A percentile compares a stretch with the other conserved stretches of the same genome.
phyloP scores from a whole-genome alignment of 2,329 filamentous ascomycete species.

The Colletotrichum caudatum region DNA sequence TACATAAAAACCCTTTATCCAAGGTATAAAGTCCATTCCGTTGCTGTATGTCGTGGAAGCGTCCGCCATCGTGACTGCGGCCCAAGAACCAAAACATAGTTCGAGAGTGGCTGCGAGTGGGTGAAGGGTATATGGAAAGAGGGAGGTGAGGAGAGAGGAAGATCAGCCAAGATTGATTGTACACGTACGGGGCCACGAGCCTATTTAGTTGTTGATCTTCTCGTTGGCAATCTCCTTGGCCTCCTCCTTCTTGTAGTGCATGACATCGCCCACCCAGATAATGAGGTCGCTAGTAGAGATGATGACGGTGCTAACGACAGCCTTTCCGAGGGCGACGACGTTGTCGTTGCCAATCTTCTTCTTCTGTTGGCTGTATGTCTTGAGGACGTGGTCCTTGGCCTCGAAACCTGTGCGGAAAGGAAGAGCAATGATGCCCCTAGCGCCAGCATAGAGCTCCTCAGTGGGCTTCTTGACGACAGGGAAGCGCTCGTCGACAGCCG shows the following conservation, averaged over 20 bases:
- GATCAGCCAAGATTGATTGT: conserved; percentile 4
- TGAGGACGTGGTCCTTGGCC: conserved; percentile 71
- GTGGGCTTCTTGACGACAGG: conserved; percentile 82
- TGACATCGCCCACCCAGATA: conserved; percentile 68
- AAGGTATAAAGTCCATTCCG: conserved; percentile 39
- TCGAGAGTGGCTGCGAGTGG: conserved; percentile 12
- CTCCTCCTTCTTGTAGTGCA: conserved; percentile 73
- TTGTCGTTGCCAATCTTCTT: conserved; percentile 75
- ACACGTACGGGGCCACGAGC: conserved; percentile 8
- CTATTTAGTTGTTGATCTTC: conserved; percentile 57
- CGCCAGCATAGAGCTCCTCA: conserved; percentile 73
- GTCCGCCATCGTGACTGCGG: conserved; percentile 34
- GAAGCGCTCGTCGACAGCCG: conserved; percentile 76
- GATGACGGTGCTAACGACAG: conserved; percentile 74
- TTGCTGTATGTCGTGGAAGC: conserved; percentile 41
- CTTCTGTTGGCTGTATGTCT: conserved; percentile 68
- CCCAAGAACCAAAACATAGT: conserved; percentile 20
- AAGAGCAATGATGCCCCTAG: conserved; percentile 70
- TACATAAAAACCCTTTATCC: conserved; percentile 32
- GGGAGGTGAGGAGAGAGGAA: background rate
- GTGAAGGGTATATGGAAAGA: conserved; percentile 36
- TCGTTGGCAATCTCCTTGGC: conserved; percentile 67
- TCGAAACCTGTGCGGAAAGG: conserved; percentile 73
- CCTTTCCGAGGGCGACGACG: conserved; percentile 76
- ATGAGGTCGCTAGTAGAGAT: conserved; percentile 75